Evolutionary conservation across 352 stramenopile species (phyloP).

Genomic region (Phytophthora quininea): DNA sequence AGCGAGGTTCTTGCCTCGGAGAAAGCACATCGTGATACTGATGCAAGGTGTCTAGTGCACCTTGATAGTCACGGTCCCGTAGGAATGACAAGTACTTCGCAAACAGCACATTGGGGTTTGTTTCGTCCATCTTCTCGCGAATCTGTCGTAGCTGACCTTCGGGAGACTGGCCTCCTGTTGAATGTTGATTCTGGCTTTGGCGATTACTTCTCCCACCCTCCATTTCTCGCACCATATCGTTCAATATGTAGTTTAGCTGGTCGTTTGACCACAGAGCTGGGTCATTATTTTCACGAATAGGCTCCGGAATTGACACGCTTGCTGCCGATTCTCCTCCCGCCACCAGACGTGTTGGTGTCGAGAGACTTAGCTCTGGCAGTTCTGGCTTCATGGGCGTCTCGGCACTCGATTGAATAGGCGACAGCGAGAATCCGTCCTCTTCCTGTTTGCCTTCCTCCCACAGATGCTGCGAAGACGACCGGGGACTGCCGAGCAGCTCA

Average conservation of each 20-base stretch:
- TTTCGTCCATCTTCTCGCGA: conserved; percentile 30
- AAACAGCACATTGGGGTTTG: conserved; percentile 74
- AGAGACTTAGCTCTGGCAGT: conserved; percentile 11
- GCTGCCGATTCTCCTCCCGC: conserved; percentile 12
- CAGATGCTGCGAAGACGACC: conserved; percentile 25
- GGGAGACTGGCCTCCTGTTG: conserved; percentile 1
- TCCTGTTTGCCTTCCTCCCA: conserved; percentile 34
- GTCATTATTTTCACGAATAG: conserved; percentile 36
- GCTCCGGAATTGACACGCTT: conserved; percentile 10
- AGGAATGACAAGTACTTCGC: conserved; percentile 89
- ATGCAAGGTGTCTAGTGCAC: conserved; percentile 90
- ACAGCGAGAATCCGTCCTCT: conserved; percentile 41
- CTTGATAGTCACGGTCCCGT: conserved; percentile 80
- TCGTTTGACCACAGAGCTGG: conserved; percentile 54
- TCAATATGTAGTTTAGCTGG: conserved; percentile 64
- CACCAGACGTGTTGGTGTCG: conserved; percentile 17
- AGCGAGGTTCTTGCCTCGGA: conserved; percentile 37
- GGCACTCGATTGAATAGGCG: conserved; percentile 32
- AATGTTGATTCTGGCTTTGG: background rate
- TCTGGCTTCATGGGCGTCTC: conserved; percentile 15
- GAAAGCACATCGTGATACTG: conserved; percentile 94
- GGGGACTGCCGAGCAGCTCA: conserved; percentile 27
- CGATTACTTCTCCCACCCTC: conserved; percentile 27
- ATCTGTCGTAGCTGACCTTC: conserved; percentile 30
- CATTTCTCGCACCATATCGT: conserved; percentile 43